These are phyloP conservation scores for Mycena chlorophos DNA, from an alignment of 768 basidiomycete genomes.

Conservation along the genomic window DNA sequence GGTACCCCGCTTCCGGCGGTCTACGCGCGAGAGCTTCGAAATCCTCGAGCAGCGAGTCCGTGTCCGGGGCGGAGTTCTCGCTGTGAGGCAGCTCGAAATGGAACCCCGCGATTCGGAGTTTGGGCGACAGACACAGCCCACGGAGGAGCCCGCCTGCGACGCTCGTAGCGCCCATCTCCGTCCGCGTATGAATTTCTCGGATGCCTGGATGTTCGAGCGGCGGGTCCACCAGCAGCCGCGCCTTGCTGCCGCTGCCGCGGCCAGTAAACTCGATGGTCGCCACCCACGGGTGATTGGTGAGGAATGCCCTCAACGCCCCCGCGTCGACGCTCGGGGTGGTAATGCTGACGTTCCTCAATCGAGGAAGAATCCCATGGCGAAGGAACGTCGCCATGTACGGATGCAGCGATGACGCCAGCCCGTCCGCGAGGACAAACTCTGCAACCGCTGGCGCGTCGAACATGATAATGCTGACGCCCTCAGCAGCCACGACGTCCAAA, in stretches of 20 bases:
- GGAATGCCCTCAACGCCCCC: not conserved
- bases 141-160: not conserved
- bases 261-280: not conserved
- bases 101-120: not conserved
- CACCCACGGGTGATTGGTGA: not conserved
- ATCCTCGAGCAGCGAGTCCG: too few relatives aligned
- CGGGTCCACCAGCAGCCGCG: too few relatives aligned
- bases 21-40: too few relatives aligned
- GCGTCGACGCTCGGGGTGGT: not conserved
- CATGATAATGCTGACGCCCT: not conserved
- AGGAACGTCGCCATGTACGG: not conserved
- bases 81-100: too few relatives aligned
- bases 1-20: too few relatives aligned
- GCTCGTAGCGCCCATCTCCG: not conserved
- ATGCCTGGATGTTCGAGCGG: not conserved
- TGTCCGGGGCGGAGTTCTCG: too few relatives aligned
- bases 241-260: too few relatives aligned
- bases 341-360: not conserved
- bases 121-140: not conserved
- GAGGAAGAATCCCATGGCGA: not conserved
- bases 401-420: not conserved
- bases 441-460: not conserved
- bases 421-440: not conserved
- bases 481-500: not conserved
- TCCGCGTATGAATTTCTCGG: not conserved